Percentiles rank a stretch among this genome's conserved stretches.
These are phyloP conservation scores for Russula virescens DNA, from an alignment of 768 basidiomycete genomes.

Conservation along the genomic window DNA sequence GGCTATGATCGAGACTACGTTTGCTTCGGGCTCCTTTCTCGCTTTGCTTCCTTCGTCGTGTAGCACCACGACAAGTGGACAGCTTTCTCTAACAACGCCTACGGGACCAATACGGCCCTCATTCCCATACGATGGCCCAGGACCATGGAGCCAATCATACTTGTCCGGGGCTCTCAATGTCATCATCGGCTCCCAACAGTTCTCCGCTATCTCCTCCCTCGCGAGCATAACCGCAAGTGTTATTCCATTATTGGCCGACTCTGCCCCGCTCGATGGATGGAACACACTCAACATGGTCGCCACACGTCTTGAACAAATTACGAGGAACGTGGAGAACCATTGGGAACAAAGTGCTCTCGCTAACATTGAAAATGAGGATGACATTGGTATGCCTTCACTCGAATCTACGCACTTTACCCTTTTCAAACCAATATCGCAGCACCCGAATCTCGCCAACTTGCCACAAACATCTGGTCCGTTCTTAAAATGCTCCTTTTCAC, in stretches of 20 bases:
- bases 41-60: constrained; percentile 35
- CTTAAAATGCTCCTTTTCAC: constrained; percentile 76
- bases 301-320: constrained; percentile 24
- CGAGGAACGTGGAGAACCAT: constrained; percentile 25
- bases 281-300: constrained; percentile 24
- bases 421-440: constrained; percentile 29
- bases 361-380: constrained; percentile 27
- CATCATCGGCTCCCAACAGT: constrained; percentile 23
- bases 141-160: constrained; percentile 15
- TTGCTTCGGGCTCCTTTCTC: constrained; percentile 52
- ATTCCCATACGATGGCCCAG: constrained; percentile 16
- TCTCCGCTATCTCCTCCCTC: constrained; percentile 28
- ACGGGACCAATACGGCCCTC: constrained; percentile 3
- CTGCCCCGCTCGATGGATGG: constrained; percentile 28
- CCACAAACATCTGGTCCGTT: constrained; percentile 54
- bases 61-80: constrained; percentile 25
- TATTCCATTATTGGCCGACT: constrained; percentile 28
- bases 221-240: constrained; percentile 25
- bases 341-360: constrained; percentile 32
- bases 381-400: constrained; percentile 27
- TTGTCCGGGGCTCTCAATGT: constrained; percentile 22
- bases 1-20: constrained; percentile 49
- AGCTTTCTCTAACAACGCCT: constrained; percentile 9
- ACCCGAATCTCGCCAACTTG: constrained; percentile 39
- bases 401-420: background rate